These are phyloP conservation scores for Arctium lappa DNA, from an alignment of 129 eudicot species.

Conservation along the genomic window DNA sequence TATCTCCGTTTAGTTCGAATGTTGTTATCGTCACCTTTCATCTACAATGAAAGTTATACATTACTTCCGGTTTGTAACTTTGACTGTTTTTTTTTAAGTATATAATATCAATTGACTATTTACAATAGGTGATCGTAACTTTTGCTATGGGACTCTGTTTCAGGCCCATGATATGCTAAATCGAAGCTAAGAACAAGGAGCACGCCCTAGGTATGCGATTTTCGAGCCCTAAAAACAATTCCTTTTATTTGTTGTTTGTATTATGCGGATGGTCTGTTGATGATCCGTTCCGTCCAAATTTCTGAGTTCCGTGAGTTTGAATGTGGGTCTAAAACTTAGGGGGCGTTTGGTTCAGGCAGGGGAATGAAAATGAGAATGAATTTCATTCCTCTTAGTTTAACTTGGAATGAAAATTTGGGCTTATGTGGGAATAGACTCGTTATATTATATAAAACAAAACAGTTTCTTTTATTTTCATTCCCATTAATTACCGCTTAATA, in stretches of 20 bases:
- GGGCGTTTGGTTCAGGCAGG: too few relatives aligned
- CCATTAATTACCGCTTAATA: too few relatives aligned
- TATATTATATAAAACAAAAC: too few relatives aligned
- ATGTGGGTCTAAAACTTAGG: background rate
- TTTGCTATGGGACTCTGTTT: background rate
- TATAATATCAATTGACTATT: background rate
- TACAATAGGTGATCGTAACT: background rate
- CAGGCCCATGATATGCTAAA: background rate
- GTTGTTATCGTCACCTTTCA: background rate
- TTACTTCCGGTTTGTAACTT: background rate
- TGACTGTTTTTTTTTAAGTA: background rate
- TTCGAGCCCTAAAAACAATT: background rate
- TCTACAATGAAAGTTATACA: background rate
- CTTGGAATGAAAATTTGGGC: too few relatives aligned
- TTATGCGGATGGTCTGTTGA: background rate
- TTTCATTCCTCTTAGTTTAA: too few relatives aligned
- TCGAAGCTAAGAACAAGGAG: background rate
- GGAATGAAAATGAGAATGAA: too few relatives aligned
- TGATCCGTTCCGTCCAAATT: background rate
- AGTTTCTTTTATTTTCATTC: too few relatives aligned
- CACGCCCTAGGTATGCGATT: background rate
- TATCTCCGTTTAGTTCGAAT: constrained; percentile 22
- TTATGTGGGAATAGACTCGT: too few relatives aligned
- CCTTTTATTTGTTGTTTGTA: too few relatives aligned
- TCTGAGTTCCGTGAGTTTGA: background rate